These are phyloP conservation scores for Magnusiomyces ingens DNA, from an alignment of 1,139 yeast genomes.

Conservation along the genomic window DNA sequence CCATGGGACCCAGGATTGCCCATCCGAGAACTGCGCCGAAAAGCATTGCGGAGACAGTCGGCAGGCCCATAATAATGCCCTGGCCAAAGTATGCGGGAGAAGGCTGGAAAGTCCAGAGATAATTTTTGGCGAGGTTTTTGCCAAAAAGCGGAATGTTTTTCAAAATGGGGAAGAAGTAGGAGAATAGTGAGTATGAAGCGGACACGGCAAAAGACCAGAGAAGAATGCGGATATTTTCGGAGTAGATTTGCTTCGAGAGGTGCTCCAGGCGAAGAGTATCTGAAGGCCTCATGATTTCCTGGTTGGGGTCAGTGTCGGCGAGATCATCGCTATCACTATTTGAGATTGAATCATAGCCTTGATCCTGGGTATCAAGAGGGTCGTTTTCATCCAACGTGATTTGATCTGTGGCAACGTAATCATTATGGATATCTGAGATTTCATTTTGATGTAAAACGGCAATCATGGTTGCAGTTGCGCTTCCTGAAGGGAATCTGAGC, in stretches of 20 bases:
- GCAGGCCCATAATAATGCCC: slow-evolving; percentile 95
- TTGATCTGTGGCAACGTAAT: background rate
- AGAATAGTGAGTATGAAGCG: slow-evolving; percentile 59
- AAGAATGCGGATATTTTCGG: slow-evolving; percentile 53
- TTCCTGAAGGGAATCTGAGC: slow-evolving; percentile 88
- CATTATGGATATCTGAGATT: slow-evolving; percentile 2
- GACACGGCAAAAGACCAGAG: slow-evolving; percentile 58
- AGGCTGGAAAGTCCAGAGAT: slow-evolving; percentile 86
- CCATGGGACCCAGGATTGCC: slow-evolving; percentile 80
- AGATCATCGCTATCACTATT: background rate
- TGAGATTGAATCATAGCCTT: slow-evolving; percentile 4
- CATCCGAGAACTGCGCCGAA: slow-evolving; percentile 87
- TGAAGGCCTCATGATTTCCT: slow-evolving; percentile 13
- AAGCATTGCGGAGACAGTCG: slow-evolving; percentile 86
- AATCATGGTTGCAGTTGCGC: slow-evolving; percentile 90
- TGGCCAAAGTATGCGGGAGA: slow-evolving; percentile 97
- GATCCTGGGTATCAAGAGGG: background rate
- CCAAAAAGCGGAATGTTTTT: slow-evolving; percentile 76
- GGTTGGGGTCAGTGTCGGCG: background rate
- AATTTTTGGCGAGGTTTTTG: slow-evolving; percentile 47
- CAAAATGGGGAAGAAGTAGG: slow-evolving; percentile 69
- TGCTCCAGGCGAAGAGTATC: slow-evolving; percentile 13
- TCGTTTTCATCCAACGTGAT: background rate
- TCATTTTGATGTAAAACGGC: slow-evolving; percentile 67
- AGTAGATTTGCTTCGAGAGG: slow-evolving; percentile 34